Percentiles rank a stretch among this genome's conserved stretches.
Evolutionary conservation across 225 moss, liverwort and hornwort genomes (phyloP).

Genomic region (Physcomitrium patens): DNA sequence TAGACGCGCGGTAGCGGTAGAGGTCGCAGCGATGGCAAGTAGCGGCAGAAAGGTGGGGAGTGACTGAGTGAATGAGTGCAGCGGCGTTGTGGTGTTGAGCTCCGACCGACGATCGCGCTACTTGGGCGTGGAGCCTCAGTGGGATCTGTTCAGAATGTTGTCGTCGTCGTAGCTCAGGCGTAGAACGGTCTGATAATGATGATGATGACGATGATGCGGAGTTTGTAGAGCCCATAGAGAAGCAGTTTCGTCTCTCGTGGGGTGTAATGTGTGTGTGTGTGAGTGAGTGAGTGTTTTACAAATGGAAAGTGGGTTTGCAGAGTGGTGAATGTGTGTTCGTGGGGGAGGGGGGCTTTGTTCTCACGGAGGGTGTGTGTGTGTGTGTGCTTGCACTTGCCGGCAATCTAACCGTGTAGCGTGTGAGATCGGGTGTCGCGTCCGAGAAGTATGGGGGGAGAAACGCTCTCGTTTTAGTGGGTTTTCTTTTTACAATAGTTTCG

Average conservation of each 20-base stretch:
- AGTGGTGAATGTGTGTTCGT: not conserved
- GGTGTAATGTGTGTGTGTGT: conserved; percentile 27
- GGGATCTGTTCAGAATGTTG: not conserved
- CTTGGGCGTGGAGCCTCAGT: conserved; percentile 29
- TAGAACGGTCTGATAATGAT: not conserved
- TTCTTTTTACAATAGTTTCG: not conserved
- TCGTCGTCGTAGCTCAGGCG: conserved; percentile 4
- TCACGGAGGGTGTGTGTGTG: too few relatives aligned
- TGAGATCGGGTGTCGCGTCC: conserved; percentile 18
- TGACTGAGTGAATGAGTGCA: conserved; percentile 22
- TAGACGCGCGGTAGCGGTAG: not conserved
- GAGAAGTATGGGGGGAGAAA: conserved; percentile 14
- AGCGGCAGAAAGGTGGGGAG: not conserved
- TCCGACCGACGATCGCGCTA: conserved; percentile 27
- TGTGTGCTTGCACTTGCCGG: not conserved
- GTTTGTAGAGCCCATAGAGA: conserved; percentile 26
- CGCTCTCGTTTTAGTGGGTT: not conserved
- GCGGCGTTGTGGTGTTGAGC: not conserved
- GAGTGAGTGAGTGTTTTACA: too few relatives aligned
- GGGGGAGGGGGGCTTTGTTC: too few relatives aligned
- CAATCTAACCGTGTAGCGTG: conserved; percentile 1
- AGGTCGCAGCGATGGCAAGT: not conserved
- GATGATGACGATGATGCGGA: not conserved
- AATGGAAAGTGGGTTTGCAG: not conserved
- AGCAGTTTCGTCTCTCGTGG: not conserved